Evolutionary conservation across 148 eudicot species (phyloP).

Genomic region (Vaccinium vitisidaea): DNA sequence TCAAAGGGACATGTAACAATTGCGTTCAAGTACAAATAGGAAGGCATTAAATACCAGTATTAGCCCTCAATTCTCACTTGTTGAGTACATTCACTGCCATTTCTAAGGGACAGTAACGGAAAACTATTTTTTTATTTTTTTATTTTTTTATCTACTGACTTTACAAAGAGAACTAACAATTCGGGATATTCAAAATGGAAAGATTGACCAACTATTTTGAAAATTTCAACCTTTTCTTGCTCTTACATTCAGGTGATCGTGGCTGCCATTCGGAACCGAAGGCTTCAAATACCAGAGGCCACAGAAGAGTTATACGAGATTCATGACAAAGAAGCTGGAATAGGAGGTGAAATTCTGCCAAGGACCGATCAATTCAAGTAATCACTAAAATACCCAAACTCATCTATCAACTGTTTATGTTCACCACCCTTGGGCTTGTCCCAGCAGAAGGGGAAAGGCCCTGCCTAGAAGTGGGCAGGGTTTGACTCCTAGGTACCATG

Average conservation of each 20-base stretch:
- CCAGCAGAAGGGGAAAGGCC: no score
- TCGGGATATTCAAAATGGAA: no score
- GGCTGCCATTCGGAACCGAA: constrained; percentile 45
- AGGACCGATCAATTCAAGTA: constrained; percentile 52
- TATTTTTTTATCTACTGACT: no score
- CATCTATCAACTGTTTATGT: neutral
- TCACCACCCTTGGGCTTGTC: no score
- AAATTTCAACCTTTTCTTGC: no score
- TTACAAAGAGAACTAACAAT: no score
- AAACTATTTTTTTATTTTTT: no score
- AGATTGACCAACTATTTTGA: neutral
- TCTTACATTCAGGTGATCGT: constrained; percentile 34
- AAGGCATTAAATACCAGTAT: neutral
- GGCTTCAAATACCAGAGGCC: constrained; percentile 30
- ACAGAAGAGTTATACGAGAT: constrained; percentile 40
- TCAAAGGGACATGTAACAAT: neutral
- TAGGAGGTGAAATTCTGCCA: constrained; percentile 31
- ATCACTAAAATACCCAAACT: neutral
- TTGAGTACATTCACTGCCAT: no score
- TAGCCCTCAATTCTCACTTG: neutral
- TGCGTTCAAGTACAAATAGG: neutral
- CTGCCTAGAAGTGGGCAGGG: no score
- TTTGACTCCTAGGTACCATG: no score
- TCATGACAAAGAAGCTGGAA: constrained; percentile 27
- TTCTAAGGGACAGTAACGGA: no score